Evolutionary conservation across 2,329 filamentous ascomycete species (phyloP), one percentile per base, ranked within the genome.

Genomic region (Botrytis sinoallii): DNA sequence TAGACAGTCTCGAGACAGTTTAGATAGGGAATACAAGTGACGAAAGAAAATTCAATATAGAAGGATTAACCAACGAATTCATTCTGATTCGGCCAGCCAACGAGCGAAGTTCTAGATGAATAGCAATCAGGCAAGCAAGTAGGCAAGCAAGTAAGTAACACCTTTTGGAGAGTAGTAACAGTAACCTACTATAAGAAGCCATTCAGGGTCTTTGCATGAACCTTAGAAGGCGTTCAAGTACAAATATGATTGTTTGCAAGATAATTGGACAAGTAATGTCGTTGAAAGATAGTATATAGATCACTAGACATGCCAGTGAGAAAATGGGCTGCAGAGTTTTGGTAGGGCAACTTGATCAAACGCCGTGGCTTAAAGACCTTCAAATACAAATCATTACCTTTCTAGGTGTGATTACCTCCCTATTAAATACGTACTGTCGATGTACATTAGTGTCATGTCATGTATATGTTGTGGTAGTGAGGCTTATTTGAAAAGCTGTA

Each of bases 401-500:
- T 14, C 18, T 65, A 32, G 40, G 35, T 40, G 32, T 63, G 60
- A 42, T 63, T 9, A n/a, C 12, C 38, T 63, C 35, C 64, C 46
- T 40, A 67, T 9, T n/a, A 55, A 22, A 52, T 52, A 40, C n/a
- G 38, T 67, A 32, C 32, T 67, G 46, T 55, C 29, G 44, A 55
- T 40, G 65, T 67, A 67, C 46, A 67, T 55, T 52, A 67, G 65
- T 67, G 32, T n/a, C 65, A 67, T 67, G 65, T 67, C 29, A 67
- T 55, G 46, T 67, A 55, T 22, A 67, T 67, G 65, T 29, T 67
- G 65, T 67, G 65, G 32, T 29, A 40, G 35, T 40, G 35, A 55
- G 65, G 65, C 35, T 40, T 67, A 46, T 55, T 67, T 67, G 32
- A 55, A 48, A 48, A 29, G 20, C 32, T 40, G 65, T 67, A 67